Percentiles rank a stretch among this genome's conserved stretches.
phyloP scores from a whole-genome alignment of 441 rosid species.

The Brassica hybrid region DNA sequence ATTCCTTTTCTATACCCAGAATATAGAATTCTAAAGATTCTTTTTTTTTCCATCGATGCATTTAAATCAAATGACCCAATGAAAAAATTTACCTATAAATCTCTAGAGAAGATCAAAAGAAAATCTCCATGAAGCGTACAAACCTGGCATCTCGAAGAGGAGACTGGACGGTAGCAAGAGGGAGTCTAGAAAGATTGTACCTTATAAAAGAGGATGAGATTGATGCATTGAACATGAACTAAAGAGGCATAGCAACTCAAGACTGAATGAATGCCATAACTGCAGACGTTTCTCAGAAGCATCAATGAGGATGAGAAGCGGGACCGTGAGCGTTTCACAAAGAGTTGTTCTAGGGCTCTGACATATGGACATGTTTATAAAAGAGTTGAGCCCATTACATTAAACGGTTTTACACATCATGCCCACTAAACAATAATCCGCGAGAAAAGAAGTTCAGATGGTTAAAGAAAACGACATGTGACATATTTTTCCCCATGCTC shows the following conservation, averaged over 20 bases:
- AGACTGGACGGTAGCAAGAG: background rate
- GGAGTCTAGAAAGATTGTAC: background rate
- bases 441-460: too few relatives aligned
- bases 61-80: background rate
- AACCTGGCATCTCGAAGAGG: background rate
- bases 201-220: background rate
- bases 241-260: background rate
- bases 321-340: background rate
- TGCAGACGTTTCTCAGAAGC: background rate
- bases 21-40: background rate
- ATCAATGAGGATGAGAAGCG: background rate
- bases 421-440: too few relatives aligned
- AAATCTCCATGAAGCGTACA: background rate
- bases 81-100: background rate
- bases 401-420: too few relatives aligned
- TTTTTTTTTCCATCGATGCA: background rate
- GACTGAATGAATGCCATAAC: background rate
- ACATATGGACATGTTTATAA: background rate
- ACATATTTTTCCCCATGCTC: too few relatives aligned
- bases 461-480: too few relatives aligned
- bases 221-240: background rate
- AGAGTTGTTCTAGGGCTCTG: background rate
- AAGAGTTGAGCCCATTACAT: background rate
- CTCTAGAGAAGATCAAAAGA: background rate
- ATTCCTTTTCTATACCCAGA: background rate